phyloP scores from a whole-genome alignment of 345 rosid genomes.

The Pistacia vera region DNA sequence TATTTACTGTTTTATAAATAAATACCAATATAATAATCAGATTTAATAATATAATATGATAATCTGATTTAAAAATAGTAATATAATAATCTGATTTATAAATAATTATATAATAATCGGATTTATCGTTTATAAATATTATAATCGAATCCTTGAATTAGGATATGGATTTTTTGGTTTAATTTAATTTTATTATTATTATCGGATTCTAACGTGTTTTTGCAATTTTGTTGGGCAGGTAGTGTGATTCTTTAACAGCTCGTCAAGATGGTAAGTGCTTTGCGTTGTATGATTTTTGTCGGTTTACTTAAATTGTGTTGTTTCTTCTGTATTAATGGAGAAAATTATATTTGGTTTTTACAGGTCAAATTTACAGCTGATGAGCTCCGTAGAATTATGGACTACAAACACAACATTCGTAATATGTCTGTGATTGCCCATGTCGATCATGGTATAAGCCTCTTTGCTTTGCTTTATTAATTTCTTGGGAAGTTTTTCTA shows the following conservation, averaged over 20 bases:
- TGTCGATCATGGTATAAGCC: slow-evolving; percentile 55
- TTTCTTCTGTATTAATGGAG: neutral
- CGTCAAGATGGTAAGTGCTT: slow-evolving; percentile 30
- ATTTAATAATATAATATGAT: too few relatives aligned
- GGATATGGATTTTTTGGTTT: too few relatives aligned
- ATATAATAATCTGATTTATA: too few relatives aligned
- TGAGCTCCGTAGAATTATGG: slow-evolving; percentile 65
- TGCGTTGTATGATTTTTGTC: neutral
- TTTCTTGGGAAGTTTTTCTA: too few relatives aligned
- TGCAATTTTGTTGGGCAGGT: slow-evolving; percentile 1
- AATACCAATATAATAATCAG: too few relatives aligned
- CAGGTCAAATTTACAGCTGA: slow-evolving; percentile 75
- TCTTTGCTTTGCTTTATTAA: too few relatives aligned
- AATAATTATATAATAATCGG: too few relatives aligned
- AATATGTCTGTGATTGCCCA: slow-evolving; percentile 70
- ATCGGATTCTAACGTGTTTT: too few relatives aligned
- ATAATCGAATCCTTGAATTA: too few relatives aligned
- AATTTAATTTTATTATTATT: neutral
- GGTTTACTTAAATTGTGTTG: neutral
- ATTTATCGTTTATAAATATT: too few relatives aligned
- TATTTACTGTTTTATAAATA: too few relatives aligned
- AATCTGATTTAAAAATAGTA: too few relatives aligned
- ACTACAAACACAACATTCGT: slow-evolving; percentile 58
- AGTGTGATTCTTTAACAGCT: slow-evolving; percentile 3
- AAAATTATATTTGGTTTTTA: neutral